Percentiles rank a stretch among this genome's conserved stretches.
Conservation (phyloP, 345 rosid genomes). For the Rhizophora apiculata region DNA sequence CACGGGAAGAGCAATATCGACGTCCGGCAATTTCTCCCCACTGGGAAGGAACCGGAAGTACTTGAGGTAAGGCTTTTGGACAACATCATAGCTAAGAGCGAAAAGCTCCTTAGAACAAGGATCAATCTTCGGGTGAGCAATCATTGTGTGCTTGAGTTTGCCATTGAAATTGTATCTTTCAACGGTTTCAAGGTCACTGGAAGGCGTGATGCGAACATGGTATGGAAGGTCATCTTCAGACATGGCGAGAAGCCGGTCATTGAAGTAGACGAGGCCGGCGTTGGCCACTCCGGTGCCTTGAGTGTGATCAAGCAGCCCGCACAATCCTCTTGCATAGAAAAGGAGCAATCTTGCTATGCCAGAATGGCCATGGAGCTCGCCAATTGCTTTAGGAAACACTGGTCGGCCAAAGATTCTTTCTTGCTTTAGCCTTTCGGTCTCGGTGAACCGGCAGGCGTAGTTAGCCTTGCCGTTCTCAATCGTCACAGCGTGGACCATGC, state of each 20-base stretch:
- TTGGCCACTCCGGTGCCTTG: slow-evolving; percentile 84
- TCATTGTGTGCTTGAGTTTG: slow-evolving; percentile 68
- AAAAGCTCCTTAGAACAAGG: slow-evolving; percentile 66
- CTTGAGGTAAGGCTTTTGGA: slow-evolving; percentile 73
- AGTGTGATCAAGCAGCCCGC: slow-evolving; percentile 57
- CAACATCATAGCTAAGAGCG: slow-evolving; percentile 79
- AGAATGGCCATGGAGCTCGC: slow-evolving; percentile 82
- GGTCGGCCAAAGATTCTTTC: slow-evolving; percentile 29
- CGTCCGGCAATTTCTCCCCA: slow-evolving; percentile 71
- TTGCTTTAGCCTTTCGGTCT: slow-evolving; percentile 31
- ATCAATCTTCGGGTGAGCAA: slow-evolving; percentile 91
- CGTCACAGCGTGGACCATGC: slow-evolving; percentile 85
- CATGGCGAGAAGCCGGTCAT: slow-evolving; percentile 74
- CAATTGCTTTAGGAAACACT: slow-evolving; percentile 84
- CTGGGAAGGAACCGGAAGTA: slow-evolving; percentile 64
- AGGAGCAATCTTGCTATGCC: slow-evolving; percentile 71
- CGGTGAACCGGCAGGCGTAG: slow-evolving; percentile 88
- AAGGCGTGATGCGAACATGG: slow-evolving; percentile 55
- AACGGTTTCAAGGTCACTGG: slow-evolving; percentile 73
- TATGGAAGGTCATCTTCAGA: slow-evolving; percentile 92
- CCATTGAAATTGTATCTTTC: slow-evolving; percentile 64
- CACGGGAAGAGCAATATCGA: slow-evolving; percentile 57
- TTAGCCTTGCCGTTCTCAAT: slow-evolving; percentile 56
- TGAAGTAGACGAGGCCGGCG: slow-evolving; percentile 83
- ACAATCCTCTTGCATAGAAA: slow-evolving; percentile 65